phyloP scores from a whole-genome alignment of 129 eudicot species.

The Ambrosia trifida region DNA sequence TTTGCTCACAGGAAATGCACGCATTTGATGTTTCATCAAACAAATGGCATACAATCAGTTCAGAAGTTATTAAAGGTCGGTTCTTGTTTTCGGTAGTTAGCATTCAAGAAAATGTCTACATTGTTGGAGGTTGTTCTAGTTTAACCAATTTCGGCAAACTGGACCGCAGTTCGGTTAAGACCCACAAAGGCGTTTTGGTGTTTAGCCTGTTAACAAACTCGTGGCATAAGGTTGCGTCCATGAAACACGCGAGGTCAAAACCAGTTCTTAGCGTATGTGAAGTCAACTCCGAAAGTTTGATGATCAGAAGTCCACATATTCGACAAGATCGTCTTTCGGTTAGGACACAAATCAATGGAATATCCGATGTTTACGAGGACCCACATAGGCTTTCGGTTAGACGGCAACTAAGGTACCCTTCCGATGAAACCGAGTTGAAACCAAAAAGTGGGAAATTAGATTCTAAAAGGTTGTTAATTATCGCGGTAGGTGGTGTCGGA shows the following conservation, averaged over 20 bases:
- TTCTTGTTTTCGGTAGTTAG: constrained; percentile 83
- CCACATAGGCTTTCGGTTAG: constrained; percentile 94
- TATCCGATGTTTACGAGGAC: constrained; percentile 92
- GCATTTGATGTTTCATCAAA: constrained; percentile 69
- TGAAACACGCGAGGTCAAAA: constrained; percentile 83
- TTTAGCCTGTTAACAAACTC: constrained; percentile 71
- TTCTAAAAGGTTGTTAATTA: constrained; percentile 56
- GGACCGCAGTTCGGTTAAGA: constrained; percentile 83
- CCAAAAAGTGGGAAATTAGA: constrained; percentile 52
- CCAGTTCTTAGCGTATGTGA: constrained; percentile 73
- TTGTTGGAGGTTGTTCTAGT: constrained; percentile 96
- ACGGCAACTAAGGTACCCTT: constrained; percentile 60
- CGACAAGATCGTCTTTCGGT: constrained; percentile 62
- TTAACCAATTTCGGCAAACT: constrained; percentile 68
- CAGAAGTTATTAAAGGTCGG: constrained; percentile 72
- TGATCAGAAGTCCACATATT: constrained; percentile 44
- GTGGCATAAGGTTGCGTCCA: constrained; percentile 77
- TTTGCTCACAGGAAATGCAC: constrained; percentile 82
- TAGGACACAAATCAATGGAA: constrained; percentile 68
- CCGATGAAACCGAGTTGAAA: constrained; percentile 55
- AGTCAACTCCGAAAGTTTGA: constrained; percentile 48
- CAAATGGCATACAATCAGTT: constrained; percentile 71
- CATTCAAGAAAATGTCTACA: constrained; percentile 56
- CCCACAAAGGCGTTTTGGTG: constrained; percentile 82
- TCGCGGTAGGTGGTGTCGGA: constrained; percentile 93